Evolutionary conservation across 169 alveolate genomes (phyloP), one percentile per base, ranked within the genome.

Genomic region (Cystoisospora suis): DNA sequence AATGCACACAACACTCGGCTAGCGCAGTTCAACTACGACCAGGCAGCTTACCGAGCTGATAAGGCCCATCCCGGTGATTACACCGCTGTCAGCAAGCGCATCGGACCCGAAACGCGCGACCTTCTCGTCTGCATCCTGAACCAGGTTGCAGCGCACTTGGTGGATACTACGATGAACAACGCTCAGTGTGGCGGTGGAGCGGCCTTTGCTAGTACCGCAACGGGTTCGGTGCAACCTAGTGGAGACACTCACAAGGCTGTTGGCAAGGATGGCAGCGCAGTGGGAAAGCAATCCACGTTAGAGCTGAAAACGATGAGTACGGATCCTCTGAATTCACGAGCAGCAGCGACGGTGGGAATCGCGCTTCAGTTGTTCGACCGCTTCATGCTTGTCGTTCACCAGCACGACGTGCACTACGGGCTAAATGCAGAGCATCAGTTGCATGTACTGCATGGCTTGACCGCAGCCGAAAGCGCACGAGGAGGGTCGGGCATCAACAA

Each of bases 1-100:
- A 86, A 86, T 36, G n/a, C 46, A 9, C 90, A 86, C 81, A 86
- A 86, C 90, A 45, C 90, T 81, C 81, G 83, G 42, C 75, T 75
- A 2, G 90, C 90, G 23, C 90, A 86, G 83, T 58, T 44, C 45
- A 34, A 49, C 45, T 86, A 86, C 81, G 75, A 46, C 81, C 90
- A 86, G 83, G 90, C 75, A 38, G 90, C 90, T n/a, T 86, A 27
- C 83, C 36, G 58, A 36, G 90, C 90, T 20, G 90, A 86, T 69
- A 65, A 65, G 69, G 90, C 90, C 0, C 90, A 86, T 53, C 83
- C 90, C 6, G 40, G 23, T 20, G 90, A 86, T 69, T 86, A 86
- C 32, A 40, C 75, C 34, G 75, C n/a, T 32, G 32, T 7, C 9
- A 44, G 45, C 47, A 59, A 32, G 70, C 59, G 90, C 12, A n/a